A percentile compares a stretch with the other conserved stretches of the same genome.
Evolutionary conservation across 1,139 yeast species (phyloP).

Genomic region (Candida gigantensis): DNA sequence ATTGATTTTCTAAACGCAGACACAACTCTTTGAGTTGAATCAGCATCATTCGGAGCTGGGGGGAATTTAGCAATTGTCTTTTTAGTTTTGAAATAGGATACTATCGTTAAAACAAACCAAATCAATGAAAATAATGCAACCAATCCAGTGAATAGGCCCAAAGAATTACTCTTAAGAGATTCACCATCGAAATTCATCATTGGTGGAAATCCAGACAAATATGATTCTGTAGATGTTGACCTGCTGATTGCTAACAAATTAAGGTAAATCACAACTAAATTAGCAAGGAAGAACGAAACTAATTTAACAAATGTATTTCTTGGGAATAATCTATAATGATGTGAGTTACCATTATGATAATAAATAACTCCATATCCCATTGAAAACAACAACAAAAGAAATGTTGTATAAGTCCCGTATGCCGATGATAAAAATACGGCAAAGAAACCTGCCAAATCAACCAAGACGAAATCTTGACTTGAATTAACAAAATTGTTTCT

Average conservation of each 20-base stretch:
- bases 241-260: slow-evolving; percentile 1
- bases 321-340: slow-evolving; percentile 31
- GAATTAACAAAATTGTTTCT: slow-evolving; percentile 19
- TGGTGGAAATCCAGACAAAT: slow-evolving; percentile 3
- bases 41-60: slow-evolving; percentile 19
- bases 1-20: slow-evolving; percentile 33
- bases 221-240: slow-evolving; percentile 4
- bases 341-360: slow-evolving; percentile 27
- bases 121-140: slow-evolving; percentile 6
- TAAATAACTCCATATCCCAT: slow-evolving; percentile 46
- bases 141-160: slow-evolving; percentile 2
- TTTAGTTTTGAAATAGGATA: slow-evolving; percentile 31
- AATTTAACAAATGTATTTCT: slow-evolving; percentile 20
- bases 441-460: slow-evolving; percentile 1
- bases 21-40: slow-evolving; percentile 21
- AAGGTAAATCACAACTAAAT: slow-evolving; percentile 11
- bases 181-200: no score
- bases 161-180: not conserved
- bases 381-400: slow-evolving; percentile 29
- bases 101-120: slow-evolving; percentile 21
- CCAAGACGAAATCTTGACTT: slow-evolving; percentile 9
- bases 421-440: slow-evolving; percentile 7
- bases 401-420: slow-evolving; percentile 11
- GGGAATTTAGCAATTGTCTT: slow-evolving; percentile 34
- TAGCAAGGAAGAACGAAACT: slow-evolving; percentile 16